Conservation (phyloP, 495 filamentous ascomycete species). For the Hypoxylon fuscum region DNA sequence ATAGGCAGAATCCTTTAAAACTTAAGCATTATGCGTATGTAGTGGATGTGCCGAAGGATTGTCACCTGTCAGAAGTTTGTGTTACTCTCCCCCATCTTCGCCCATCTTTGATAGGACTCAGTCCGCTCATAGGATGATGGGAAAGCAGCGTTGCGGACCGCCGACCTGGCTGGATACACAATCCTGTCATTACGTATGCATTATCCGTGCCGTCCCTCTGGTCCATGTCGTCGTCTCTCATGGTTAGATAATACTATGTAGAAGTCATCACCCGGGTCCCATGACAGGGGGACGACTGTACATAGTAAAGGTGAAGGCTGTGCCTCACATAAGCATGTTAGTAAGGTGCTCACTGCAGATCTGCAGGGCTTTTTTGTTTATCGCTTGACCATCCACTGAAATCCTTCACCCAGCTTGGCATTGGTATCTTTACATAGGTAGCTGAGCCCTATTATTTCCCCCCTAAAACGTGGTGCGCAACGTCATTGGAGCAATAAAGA, state of each 20-base stretch:
- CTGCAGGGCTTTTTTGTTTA: conserved; percentile 26
- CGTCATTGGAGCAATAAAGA: conserved; percentile 28
- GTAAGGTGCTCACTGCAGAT: conserved; percentile 48
- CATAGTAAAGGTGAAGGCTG: conserved; percentile 9
- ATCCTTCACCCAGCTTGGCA: conserved; percentile 22
- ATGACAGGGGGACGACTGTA: conserved; percentile 4
- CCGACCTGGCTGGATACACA: conserved; percentile 8
- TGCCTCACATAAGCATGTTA: conserved; percentile 25
- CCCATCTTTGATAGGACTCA: conserved; percentile 13
- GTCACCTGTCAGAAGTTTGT: conserved; percentile 30
- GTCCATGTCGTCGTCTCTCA: conserved; percentile 7
- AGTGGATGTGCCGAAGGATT: conserved; percentile 28
- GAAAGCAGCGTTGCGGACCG: conserved; percentile 8
- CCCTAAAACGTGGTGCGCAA: conserved; percentile 16
- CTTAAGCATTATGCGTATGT: conserved; percentile 6
- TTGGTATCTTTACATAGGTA: conserved; percentile 12
- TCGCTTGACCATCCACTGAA: conserved; percentile 1
- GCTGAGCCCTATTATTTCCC: conserved; percentile 23
- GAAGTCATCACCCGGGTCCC: conserved; percentile 12
- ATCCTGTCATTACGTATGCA: conserved; percentile 6
- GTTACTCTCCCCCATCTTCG: conserved; percentile 18
- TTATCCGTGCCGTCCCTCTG: conserved; percentile 8
- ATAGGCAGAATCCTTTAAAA: conserved; percentile 10
- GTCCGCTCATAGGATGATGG: not conserved
- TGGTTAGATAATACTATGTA: too few species aligned